Base-by-base conservation (phyloP, 202 grass and related monocot species). In the Panicum virgatum region DNA sequence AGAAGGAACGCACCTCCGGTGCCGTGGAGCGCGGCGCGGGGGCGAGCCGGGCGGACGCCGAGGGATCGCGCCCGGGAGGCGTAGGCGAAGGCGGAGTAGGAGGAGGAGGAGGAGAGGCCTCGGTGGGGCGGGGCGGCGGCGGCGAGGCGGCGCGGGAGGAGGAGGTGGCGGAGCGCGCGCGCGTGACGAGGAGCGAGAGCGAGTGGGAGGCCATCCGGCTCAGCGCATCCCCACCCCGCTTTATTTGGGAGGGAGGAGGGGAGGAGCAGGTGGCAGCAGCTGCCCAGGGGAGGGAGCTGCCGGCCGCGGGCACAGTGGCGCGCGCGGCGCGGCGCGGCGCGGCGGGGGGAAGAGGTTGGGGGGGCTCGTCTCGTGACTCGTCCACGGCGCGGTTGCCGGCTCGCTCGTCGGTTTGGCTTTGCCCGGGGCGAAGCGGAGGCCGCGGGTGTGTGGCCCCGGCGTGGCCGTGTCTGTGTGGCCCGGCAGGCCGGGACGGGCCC, bases 1-100 rank as follows among this genome's bases (percentile, higher is more conserved):
- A 18, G 61, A 48, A 26, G 16, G 19, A 8, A 73, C 59, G 83
- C 50, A 82, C 88, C 88, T 89, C 25, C 50, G 58, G 48, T 7
- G 64, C n/a, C 75, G 61, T 51, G 42, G 40, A 74, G 54, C 15
- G 75, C 59, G 47, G 3, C 30, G 29, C 39, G 39, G 71, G 3
- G 63, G n/a, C n/a, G n/a, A n/a, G n/a, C n/a, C 2, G 51, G 70
- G 48, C 48, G 8, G 32, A 18, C 25, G 44, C 15, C 62, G 16
- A 13, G 86, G 10, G 1, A 32, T 16, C 6, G 42, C 0, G 5
- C 3, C 1, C 16, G 18, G 10, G 37, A 1, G 1, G 43, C n/a
- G n/a, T n/a, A 0, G 29, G 29, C 0, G 37, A n/a, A n/a, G n/a
- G n/a, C n/a, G n/a, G n/a, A n/a, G n/a, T n/a, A n/a, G n/a, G n/a